Percentiles rank a stretch among this genome's conserved stretches.
phyloP scores from a whole-genome alignment of 2,329 filamentous ascomycete species.

The Scedosporium apiospermum region DNA sequence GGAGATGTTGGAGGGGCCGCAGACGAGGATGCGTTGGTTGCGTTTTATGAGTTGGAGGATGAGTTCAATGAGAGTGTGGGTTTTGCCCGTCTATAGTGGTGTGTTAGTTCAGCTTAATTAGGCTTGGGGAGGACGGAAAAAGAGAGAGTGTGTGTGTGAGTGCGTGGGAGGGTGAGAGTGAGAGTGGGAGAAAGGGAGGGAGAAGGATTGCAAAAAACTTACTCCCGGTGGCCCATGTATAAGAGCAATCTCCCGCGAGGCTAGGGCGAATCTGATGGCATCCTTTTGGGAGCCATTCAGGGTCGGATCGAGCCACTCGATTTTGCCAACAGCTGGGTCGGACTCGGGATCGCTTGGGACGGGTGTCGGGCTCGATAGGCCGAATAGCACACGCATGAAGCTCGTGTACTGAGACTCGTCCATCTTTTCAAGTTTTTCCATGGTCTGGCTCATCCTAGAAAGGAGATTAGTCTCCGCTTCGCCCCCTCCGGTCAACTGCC shows the following conservation, averaged over 20 bases:
- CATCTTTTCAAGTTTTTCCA: constrained; percentile 52
- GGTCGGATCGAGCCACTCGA: constrained; percentile 52
- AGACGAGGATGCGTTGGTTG: constrained; percentile 73
- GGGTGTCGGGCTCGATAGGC: constrained; percentile 41
- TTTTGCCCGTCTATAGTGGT: constrained; percentile 71
- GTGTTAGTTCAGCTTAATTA: constrained; percentile 1
- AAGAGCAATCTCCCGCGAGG: constrained; percentile 70
- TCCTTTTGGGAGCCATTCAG: constrained; percentile 60
- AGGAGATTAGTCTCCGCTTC: neutral
- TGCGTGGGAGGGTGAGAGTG: too few species aligned
- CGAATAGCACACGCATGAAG: constrained; percentile 55
- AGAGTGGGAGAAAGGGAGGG: too few species aligned
- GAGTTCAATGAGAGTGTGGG: constrained; percentile 89
- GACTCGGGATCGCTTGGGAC: constrained; percentile 29
- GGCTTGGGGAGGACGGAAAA: neutral
- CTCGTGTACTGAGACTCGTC: constrained; percentile 45
- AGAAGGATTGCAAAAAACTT: constrained; percentile 16
- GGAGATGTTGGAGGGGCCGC: constrained; percentile 91
- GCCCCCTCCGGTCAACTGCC: neutral
- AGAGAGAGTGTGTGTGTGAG: neutral
- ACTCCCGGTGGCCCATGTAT: constrained; percentile 90
- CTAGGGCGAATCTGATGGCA: constrained; percentile 72
- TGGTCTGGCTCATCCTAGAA: constrained; percentile 51
- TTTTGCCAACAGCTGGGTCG: constrained; percentile 32
- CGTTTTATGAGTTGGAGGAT: constrained; percentile 80